Percentiles rank a stretch among this genome's conserved stretches.
These are phyloP conservation scores for Lithohypha guttulata DNA, from an alignment of 2,329 filamentous ascomycete genomes.

Conservation along the genomic window DNA sequence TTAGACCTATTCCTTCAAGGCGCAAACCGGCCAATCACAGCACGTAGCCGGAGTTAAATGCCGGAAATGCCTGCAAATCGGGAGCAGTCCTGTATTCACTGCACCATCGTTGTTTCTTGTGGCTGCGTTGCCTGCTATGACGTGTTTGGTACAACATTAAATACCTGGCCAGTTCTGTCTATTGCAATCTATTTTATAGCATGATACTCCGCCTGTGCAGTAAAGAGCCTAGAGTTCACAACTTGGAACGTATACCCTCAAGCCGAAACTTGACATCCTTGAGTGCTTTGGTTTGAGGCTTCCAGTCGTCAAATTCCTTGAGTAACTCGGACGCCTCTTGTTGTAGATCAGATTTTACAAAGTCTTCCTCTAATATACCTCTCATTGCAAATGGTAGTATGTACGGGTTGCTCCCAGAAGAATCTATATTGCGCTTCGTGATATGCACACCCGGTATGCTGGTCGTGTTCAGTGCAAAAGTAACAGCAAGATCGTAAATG, in stretches of 20 bases:
- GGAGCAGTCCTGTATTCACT: too few species aligned
- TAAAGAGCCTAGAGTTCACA: too few species aligned
- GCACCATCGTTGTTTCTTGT: too few species aligned
- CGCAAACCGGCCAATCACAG: too few species aligned
- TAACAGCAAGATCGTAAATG: conserved; percentile 70
- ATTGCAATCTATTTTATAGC: too few species aligned
- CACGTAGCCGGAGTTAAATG: too few species aligned
- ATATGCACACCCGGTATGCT: conserved; percentile 39
- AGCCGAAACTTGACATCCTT: conserved; percentile 94
- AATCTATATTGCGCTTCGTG: conserved; percentile 38
- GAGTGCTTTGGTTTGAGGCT: conserved; percentile 74
- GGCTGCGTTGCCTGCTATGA: too few species aligned
- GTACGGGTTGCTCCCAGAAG: conserved; percentile 60
- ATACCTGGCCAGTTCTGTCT: too few species aligned
- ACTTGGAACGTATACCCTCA: conserved; percentile 79
- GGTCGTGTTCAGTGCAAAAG: conserved; percentile 64
- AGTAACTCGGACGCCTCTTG: conserved; percentile 69
- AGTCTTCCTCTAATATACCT: conserved; percentile 80
- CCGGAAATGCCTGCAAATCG: too few species aligned
- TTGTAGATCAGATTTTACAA: conserved; percentile 70
- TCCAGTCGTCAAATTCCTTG: conserved; percentile 88
- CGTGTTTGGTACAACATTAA: too few species aligned
- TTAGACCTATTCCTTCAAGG: too few species aligned
- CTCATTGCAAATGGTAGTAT: conserved; percentile 93
- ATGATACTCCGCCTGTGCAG: too few species aligned